Conservation (phyloP, 2,329 filamentous ascomycete genomes). For the Apiospora sp. region DNA sequence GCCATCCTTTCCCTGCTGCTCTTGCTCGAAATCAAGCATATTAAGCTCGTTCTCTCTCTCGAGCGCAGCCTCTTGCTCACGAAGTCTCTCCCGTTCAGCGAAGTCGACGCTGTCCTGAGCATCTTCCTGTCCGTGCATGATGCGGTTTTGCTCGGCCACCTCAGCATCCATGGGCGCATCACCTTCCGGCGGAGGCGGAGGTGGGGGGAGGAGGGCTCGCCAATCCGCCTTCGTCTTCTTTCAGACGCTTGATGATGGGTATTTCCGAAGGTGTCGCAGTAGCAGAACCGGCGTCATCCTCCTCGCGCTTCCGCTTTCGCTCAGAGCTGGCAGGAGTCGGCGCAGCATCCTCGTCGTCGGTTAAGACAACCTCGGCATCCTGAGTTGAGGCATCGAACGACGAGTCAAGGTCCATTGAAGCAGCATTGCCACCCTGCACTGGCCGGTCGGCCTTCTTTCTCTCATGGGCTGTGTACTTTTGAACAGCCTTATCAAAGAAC, state of each 20-base stretch:
- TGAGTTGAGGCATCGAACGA: slow-evolving; percentile 31
- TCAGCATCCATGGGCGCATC: slow-evolving; percentile 44
- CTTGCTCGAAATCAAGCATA: slow-evolving; percentile 45
- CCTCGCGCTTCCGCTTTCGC: slow-evolving; percentile 71
- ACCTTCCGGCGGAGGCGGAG: slow-evolving; percentile 56
- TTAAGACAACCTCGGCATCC: slow-evolving; percentile 46
- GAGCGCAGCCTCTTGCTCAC: slow-evolving; percentile 46
- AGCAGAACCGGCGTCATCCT: slow-evolving; percentile 50
- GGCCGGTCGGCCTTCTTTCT: slow-evolving; percentile 63
- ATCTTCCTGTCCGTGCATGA: slow-evolving; percentile 58
- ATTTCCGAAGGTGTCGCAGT: slow-evolving; percentile 61
- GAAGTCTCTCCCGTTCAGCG: slow-evolving; percentile 44
- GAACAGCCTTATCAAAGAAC: slow-evolving; percentile 85
- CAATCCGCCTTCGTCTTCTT: slow-evolving; percentile 54
- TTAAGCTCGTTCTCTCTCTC: slow-evolving; percentile 49
- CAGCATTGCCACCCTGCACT: slow-evolving; percentile 38
- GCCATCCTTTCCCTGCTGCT: slow-evolving; percentile 40
- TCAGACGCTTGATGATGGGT: slow-evolving; percentile 62
- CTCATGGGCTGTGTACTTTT: slow-evolving; percentile 75
- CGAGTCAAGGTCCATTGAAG: slow-evolving; percentile 29
- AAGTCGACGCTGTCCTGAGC: slow-evolving; percentile 61
- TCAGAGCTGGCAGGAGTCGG: slow-evolving; percentile 58
- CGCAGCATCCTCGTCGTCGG: slow-evolving; percentile 52
- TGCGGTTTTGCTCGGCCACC: slow-evolving; percentile 52
- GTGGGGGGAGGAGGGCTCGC: slow-evolving; percentile 50